Evolutionary conservation across 2,329 filamentous ascomycete genomes (phyloP).

Genomic region (Sphaerulina musiva): DNA sequence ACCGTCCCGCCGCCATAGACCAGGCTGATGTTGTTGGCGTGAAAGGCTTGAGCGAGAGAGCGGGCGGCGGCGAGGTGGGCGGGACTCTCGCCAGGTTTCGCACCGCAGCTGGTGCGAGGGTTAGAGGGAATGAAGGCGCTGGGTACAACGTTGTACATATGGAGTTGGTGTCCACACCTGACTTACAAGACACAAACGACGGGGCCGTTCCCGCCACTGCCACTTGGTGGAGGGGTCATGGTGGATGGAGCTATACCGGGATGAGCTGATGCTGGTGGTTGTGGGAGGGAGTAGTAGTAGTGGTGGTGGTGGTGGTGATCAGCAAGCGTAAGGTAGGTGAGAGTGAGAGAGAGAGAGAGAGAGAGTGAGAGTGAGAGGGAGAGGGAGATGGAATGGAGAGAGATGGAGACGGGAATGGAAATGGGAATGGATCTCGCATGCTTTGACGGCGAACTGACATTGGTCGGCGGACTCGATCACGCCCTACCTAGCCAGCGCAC

Average conservation of each 20-base stretch:
- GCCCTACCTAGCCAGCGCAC: no score
- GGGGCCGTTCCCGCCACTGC: constrained; percentile 37
- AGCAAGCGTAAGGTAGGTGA: background rate
- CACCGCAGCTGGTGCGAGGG: constrained; percentile 60
- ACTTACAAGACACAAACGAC: constrained; percentile 82
- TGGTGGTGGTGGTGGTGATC: background rate
- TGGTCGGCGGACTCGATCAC: no score
- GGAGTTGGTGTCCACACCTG: background rate
- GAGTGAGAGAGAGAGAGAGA: background rate
- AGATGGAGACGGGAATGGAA: background rate
- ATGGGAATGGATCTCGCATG: background rate
- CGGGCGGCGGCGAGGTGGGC: constrained; percentile 73
- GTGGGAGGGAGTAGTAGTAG: background rate
- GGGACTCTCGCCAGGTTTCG: constrained; percentile 65
- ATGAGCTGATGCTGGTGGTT: background rate
- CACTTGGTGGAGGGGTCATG: constrained; percentile 6
- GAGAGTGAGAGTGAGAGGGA: background rate
- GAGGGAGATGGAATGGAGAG: background rate
- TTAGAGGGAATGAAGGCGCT: constrained; percentile 2
- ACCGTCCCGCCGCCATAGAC: constrained; percentile 94
- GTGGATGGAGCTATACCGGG: background rate
- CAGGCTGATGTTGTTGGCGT: constrained; percentile 68
- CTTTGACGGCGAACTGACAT: no score
- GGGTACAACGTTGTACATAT: background rate
- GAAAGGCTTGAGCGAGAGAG: constrained; percentile 65